phyloP scores from a whole-genome alignment of 1,284 basidiomycete genomes.

The Sporisorium graminicola region DNA sequence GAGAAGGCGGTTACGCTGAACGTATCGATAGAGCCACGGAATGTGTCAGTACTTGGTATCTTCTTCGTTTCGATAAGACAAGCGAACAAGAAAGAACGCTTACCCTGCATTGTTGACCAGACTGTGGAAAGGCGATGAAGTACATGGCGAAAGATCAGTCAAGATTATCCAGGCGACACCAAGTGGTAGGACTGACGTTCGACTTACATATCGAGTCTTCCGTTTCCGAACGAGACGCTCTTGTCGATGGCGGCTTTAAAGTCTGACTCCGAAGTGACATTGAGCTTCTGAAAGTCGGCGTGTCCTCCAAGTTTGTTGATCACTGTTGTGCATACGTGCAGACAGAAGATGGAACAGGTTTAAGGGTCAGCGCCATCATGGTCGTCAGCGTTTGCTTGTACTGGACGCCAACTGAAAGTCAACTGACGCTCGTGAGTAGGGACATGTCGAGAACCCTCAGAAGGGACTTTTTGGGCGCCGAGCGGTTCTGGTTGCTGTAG shows the following conservation, averaged over 20 bases:
- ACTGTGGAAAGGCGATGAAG: not conserved
- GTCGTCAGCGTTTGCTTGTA: too few relatives aligned
- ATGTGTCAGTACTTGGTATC: not conserved
- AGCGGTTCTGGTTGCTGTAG: constrained; percentile 30
- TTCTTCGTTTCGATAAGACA: too few relatives aligned
- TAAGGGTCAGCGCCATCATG: not conserved
- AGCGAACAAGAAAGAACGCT: too few relatives aligned
- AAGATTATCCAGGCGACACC: too few relatives aligned
- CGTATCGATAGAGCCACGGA: not conserved
- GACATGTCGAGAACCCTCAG: constrained; percentile 26
- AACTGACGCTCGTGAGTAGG: constrained; percentile 33
- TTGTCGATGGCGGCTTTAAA: constrained; percentile 38
- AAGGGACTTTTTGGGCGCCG: constrained; percentile 12
- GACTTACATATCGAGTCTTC: constrained; percentile 35
- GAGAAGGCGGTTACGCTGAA: constrained; percentile 27
- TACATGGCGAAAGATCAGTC: not conserved
- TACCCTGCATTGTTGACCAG: constrained; percentile 42
- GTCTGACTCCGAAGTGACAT: constrained; percentile 47
- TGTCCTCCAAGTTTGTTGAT: constrained; percentile 41
- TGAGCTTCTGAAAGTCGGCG: constrained; percentile 45
- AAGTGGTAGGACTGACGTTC: too few relatives aligned
- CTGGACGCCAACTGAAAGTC: not conserved
- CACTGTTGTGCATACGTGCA: constrained; percentile 6
- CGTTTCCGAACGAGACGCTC: constrained; percentile 26
- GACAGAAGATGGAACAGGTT: not conserved